Evolutionary conservation across 768 basidiomycete species (phyloP), one percentile per base, ranked within the genome.

Genomic region (Lentinula boryana): DNA sequence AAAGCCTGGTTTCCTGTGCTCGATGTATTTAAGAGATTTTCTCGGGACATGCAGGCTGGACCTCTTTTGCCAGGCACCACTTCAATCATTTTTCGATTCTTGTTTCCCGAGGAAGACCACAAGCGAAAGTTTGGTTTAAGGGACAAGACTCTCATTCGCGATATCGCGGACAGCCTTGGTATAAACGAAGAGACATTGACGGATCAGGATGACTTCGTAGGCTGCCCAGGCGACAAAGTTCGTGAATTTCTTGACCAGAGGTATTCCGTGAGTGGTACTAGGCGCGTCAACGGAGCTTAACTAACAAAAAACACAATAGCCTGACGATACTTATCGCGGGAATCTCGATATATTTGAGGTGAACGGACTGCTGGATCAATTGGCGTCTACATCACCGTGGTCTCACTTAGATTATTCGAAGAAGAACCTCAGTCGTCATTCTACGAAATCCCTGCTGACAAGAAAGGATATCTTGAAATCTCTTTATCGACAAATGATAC

Each of bases 41-140:
- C 79, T 18, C 63, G 67, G 2, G 67, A 70, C 12, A 71, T 88
- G 35, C 77, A 70, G 60, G 63, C 51, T n/a, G 64, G 69, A 15
- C 82, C 84, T 13, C 70, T 88, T 21, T 81, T 83, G 0, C 68
- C 69, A 0, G 78, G 81, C 4, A 86, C 84, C 0, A 84, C 86
- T 8, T 75, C 78, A 13, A 79, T 80, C 5, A 72, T 92, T 33
- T 86, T 95, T 66, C 82, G 85, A 6, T 71, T 94, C 4, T 74
- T 96, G n/a, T 95, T 95, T 68, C 93, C 95, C 0, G 87, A 95
- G 62, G 85, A 92, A 60, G 91, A 95, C 62, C 66, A 75, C 1
- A 71, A 80, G 15, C 78, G 95, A 23, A 84, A 84, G 69, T 95
- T 88, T 65, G 83, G 84, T 36, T 76, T 94, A 67, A 84, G 89